Conservation (phyloP, 2,329 filamentous ascomycete species). For the Cryphonectria radicalis region DNA sequence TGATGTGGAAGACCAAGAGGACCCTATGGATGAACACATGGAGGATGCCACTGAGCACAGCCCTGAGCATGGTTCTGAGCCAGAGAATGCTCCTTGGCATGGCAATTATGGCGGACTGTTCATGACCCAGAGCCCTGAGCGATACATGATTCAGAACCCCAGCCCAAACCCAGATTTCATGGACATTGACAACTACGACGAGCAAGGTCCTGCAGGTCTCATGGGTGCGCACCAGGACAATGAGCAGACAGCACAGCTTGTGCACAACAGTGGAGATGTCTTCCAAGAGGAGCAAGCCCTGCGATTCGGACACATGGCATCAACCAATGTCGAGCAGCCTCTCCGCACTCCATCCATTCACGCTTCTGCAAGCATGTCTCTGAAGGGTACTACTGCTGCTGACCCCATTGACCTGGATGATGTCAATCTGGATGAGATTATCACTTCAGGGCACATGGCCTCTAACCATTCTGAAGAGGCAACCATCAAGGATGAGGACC, state of each 20-base stretch:
- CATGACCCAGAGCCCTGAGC: slow-evolving; percentile 8
- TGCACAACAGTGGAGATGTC: neutral
- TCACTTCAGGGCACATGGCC: too few relatives aligned
- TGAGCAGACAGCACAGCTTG: neutral
- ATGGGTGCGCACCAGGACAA: neutral
- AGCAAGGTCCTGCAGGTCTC: too few relatives aligned
- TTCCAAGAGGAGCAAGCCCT: neutral
- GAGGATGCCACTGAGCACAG: neutral
- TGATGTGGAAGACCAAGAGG: neutral
- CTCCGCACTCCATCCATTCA: neutral
- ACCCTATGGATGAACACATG: neutral
- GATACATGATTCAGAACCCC: neutral
- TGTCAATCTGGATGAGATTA: neutral
- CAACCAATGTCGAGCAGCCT: neutral
- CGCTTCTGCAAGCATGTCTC: neutral
- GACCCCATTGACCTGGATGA: neutral
- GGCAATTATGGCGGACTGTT: neutral
- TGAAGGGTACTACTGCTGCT: neutral
- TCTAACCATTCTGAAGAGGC: neutral
- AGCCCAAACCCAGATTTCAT: neutral
- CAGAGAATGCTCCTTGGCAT: neutral
- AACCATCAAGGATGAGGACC: neutral
- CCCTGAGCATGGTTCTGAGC: neutral
- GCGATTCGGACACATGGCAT: neutral
- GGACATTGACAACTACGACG: neutral